A percentile compares a stretch with the other conserved stretches of the same genome.
phyloP scores from a whole-genome alignment of 208 protist species.

The Naegleria gruberi region DNA sequence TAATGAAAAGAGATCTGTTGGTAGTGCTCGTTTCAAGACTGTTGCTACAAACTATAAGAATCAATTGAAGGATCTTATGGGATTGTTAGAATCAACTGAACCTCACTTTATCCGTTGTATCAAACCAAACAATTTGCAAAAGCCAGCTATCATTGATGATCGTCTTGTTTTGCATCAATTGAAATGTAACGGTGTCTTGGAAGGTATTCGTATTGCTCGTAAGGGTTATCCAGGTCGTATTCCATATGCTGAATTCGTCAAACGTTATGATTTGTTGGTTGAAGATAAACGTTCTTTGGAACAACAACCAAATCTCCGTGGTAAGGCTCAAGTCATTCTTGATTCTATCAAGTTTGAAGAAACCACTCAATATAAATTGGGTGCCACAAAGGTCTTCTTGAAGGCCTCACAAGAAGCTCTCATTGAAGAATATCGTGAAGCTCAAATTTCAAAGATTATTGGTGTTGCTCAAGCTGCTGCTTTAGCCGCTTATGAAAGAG shows the following conservation, averaged over 20 bases:
- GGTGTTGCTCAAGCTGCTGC: constrained; percentile 47
- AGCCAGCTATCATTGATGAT: constrained; percentile 56
- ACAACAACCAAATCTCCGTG: constrained; percentile 45
- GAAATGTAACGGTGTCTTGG: constrained; percentile 67
- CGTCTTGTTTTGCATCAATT: constrained; percentile 68
- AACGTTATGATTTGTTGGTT: constrained; percentile 35
- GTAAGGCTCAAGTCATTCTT: constrained; percentile 14
- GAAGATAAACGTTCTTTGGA: constrained; percentile 29
- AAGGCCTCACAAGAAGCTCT: constrained; percentile 50
- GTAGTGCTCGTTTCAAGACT: constrained; percentile 55
- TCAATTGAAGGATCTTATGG: constrained; percentile 60
- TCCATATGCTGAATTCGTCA: constrained; percentile 39
- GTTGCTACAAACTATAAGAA: constrained; percentile 65
- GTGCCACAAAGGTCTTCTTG: constrained; percentile 68
- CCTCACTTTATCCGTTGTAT: constrained; percentile 87
- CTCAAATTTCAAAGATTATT: constrained; percentile 47
- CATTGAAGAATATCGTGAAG: constrained; percentile 61
- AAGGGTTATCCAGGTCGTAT: constrained; percentile 46
- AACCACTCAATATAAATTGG: constrained; percentile 49
- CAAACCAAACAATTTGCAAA: constrained; percentile 71
- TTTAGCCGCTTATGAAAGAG: constrained; percentile 47
- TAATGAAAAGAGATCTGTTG: constrained; percentile 28
- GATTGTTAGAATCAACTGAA: constrained; percentile 65
- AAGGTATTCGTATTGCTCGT: constrained; percentile 47
- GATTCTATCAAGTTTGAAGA: constrained; percentile 23